phyloP scores from a whole-genome alignment of 371 early-diverging fungal species.

The Actinomortierella ambigua region DNA sequence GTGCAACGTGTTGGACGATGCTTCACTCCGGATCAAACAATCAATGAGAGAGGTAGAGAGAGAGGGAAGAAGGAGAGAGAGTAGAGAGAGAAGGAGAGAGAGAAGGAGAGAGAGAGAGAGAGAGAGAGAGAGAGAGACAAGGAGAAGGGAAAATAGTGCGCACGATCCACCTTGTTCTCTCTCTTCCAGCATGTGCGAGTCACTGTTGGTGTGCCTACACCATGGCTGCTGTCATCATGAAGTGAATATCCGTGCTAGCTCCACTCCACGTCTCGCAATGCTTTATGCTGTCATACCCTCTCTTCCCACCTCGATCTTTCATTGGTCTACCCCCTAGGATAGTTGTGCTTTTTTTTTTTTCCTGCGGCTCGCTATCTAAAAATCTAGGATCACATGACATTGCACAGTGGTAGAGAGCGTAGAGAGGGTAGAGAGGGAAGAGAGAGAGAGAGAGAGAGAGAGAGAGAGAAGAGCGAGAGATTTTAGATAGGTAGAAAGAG shows the following conservation, averaged over 20 bases:
- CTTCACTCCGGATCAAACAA: no score
- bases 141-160: background rate
- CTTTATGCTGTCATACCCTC: background rate
- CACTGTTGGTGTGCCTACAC: no score
- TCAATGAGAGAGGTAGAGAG: background rate
- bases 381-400: background rate
- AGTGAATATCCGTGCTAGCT: background rate
- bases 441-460: background rate
- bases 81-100: background rate
- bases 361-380: no score
- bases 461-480: background rate
- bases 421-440: background rate
- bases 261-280: background rate
- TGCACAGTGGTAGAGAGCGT: background rate
- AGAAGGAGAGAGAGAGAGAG: slow-evolving; percentile 2
- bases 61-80: background rate
- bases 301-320: background rate
- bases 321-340: no score
- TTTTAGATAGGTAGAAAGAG: no score
- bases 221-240: no score
- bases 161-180: background rate
- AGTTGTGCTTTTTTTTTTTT: no score
- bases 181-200: no score
- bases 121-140: background rate
- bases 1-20: no score